Conservation (phyloP, 1,284 basidiomycete genomes). For the Cryptococcus deneoformans region DNA sequence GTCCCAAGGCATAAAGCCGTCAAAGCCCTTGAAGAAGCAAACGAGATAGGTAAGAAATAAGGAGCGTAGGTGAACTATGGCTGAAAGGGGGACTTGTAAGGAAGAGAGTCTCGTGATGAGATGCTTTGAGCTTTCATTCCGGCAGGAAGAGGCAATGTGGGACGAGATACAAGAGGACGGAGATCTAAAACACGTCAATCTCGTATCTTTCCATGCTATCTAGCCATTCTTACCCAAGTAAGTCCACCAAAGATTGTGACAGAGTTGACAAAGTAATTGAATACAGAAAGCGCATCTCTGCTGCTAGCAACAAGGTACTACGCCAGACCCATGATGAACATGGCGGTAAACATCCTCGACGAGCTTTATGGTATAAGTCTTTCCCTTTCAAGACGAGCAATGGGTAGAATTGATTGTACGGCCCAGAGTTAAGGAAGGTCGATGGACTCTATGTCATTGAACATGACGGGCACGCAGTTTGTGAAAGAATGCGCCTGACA, state of each 20-base stretch:
- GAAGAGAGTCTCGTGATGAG: conserved; percentile 60
- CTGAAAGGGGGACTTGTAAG: conserved; percentile 60
- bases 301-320: conserved; percentile 37
- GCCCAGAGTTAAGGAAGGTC: too few relatives aligned
- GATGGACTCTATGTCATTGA: too few relatives aligned
- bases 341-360: conserved; percentile 32
- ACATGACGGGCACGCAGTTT: too few relatives aligned
- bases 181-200: conserved; percentile 48
- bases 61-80: conserved; percentile 52
- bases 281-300: conserved; percentile 51
- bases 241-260: conserved; percentile 67
- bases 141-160: conserved; percentile 70
- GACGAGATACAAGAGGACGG: conserved; percentile 56
- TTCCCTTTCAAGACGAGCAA: too few relatives aligned
- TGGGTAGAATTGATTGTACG: too few relatives aligned
- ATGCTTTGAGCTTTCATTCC: conserved; percentile 65
- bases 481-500: too few relatives aligned
- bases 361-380: too few relatives aligned
- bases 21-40: conserved; percentile 66
- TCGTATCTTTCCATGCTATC: not conserved
- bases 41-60: conserved; percentile 60
- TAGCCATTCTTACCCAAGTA: conserved; percentile 55
- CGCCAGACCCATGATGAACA: conserved; percentile 46
- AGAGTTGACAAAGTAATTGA: conserved; percentile 66
- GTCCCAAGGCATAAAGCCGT: conserved; percentile 58